Conservation (phyloP, 306 rosid genomes). For the Dryas drummondii region DNA sequence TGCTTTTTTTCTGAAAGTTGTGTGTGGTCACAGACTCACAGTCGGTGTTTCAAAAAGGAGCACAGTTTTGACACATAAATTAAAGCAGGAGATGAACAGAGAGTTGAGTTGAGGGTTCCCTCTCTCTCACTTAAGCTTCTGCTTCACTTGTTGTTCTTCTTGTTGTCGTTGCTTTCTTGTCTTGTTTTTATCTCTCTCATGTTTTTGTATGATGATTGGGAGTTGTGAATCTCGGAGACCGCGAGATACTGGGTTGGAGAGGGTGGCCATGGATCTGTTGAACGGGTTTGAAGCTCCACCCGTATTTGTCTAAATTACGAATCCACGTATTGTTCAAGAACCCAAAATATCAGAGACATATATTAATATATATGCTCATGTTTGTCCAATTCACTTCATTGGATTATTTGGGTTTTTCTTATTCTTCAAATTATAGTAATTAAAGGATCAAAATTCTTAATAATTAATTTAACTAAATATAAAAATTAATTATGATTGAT, state of each 20-base stretch:
- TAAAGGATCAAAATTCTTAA: no score
- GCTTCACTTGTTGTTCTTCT: slow-evolving; percentile 16
- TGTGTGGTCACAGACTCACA: neutral
- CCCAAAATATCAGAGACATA: no score
- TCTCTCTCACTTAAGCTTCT: slow-evolving; percentile 18
- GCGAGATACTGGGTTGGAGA: slow-evolving; percentile 2
- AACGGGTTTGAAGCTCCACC: neutral
- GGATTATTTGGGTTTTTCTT: no score
- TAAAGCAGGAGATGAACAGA: slow-evolving; percentile 1
- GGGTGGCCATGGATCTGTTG: neutral
- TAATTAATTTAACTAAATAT: no score
- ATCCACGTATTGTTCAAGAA: no score
- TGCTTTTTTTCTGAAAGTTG: neutral
- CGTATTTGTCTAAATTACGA: neutral
- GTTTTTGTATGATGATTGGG: neutral
- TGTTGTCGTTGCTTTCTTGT: slow-evolving; percentile 18
- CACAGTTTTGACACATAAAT: neutral
- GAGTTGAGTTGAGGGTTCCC: slow-evolving; percentile 18
- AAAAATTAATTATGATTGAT: no score
- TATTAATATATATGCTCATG: neutral
- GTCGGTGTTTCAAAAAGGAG: slow-evolving; percentile 10
- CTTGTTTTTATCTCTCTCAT: neutral
- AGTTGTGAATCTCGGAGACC: neutral
- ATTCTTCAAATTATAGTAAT: no score
- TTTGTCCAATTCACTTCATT: no score